Percentiles rank a stretch among this genome's conserved stretches.
These are phyloP conservation scores for Coemansia sp. DNA, from an alignment of 192 early-diverging fungal genomes.

Conservation along the genomic window DNA sequence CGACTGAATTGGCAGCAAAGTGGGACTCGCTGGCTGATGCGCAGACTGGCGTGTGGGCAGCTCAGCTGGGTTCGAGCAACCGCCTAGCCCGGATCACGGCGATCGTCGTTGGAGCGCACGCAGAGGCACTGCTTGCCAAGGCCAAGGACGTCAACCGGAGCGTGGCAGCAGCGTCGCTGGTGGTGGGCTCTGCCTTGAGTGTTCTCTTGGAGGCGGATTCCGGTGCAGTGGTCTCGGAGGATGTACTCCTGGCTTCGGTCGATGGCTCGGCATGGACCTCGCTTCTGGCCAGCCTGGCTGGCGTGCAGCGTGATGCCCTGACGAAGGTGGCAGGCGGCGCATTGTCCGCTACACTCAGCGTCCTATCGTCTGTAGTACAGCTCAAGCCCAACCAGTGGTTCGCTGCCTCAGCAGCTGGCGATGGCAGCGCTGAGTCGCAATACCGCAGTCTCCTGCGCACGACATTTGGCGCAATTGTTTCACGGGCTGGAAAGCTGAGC, in stretches of 20 bases:
- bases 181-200: constrained; percentile 20
- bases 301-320: neutral
- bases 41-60: constrained; percentile 16
- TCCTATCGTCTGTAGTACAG: constrained; percentile 6
- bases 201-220: neutral
- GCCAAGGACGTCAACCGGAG: neutral
- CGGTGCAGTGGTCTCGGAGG: neutral
- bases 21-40: neutral
- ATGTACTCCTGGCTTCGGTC: constrained; percentile 8
- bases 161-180: constrained; percentile 14
- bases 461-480: constrained; percentile 15
- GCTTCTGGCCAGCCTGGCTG: constrained; percentile 22
- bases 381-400: constrained; percentile 38
- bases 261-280: constrained; percentile 18
- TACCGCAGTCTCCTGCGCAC: constrained; percentile 30
- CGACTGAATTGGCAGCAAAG: constrained; percentile 20
- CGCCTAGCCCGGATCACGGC: constrained; percentile 17
- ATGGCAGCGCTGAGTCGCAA: neutral
- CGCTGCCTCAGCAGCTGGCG: neutral
- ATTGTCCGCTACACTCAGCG: constrained; percentile 21
- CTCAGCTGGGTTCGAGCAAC: constrained; percentile 21
- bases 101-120: constrained; percentile 36
- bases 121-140: constrained; percentile 23
- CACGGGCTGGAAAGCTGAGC: constrained; percentile 19
- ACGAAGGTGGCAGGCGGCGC: constrained; percentile 21